These are phyloP conservation scores for Candida loeiensis DNA, from an alignment of 805 yeast genomes.

Conservation along the genomic window DNA sequence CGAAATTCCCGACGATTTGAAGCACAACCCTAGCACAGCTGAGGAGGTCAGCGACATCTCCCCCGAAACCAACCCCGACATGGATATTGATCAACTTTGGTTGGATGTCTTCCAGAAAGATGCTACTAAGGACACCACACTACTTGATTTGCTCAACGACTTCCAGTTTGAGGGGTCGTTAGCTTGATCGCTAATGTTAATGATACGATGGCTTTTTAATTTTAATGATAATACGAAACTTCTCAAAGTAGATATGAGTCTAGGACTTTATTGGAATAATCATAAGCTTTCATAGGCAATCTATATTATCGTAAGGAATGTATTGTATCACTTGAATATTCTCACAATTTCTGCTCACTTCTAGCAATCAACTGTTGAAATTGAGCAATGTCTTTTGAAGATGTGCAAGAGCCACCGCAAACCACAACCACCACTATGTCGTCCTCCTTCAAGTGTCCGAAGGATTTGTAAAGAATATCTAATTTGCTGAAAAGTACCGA, in stretches of 20 bases:
- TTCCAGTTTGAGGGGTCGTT: constrained; percentile 3
- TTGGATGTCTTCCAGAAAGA: constrained; percentile 8
- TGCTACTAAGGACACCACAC: constrained; percentile 4
- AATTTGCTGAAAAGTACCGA: constrained; percentile 46
- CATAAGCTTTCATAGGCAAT: too few species aligned
- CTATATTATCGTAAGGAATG: too few species aligned
- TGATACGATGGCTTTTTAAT: not conserved
- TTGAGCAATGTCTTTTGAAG: constrained; percentile 12
- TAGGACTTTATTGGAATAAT: too few species aligned
- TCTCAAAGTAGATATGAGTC: too few species aligned
- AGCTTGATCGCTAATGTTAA: not conserved
- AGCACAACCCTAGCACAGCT: not conserved
- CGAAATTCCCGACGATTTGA: not conserved
- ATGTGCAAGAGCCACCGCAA: constrained; percentile 44
- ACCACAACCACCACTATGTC: constrained; percentile 52
- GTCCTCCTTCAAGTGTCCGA: constrained; percentile 30
- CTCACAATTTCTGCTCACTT: constrained; percentile 10
- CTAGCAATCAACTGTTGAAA: constrained; percentile 14
- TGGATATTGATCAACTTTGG: constrained; percentile 11
- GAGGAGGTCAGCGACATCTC: constrained; percentile 2
- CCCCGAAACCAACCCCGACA: constrained; percentile 1
- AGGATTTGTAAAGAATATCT: constrained; percentile 21
- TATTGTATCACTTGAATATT: not conserved
- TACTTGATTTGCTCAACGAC: constrained; percentile 9
- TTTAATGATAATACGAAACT: not conserved